Percentiles rank a stretch among this genome's conserved stretches.
phyloP scores from a whole-genome alignment of 2,329 filamentous ascomycete species.

The Fusarium chlamydosporum region DNA sequence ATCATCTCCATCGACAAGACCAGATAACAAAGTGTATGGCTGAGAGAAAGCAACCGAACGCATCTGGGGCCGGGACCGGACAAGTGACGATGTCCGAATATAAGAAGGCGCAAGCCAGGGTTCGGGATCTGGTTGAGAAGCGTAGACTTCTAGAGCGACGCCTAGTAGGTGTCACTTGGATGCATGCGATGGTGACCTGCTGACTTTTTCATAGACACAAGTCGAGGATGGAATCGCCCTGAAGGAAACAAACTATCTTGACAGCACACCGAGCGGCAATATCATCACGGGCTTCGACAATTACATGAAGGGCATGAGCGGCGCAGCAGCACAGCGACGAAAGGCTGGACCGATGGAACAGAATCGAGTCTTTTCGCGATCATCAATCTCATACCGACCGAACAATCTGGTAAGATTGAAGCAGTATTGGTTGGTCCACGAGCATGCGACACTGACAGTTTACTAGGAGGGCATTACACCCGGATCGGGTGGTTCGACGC shows the following conservation, averaged over 20 bases:
- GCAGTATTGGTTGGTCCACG: neutral
- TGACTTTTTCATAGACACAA: constrained; percentile 52
- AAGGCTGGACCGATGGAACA: constrained; percentile 75
- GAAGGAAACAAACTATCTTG: constrained; percentile 89
- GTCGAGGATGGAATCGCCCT: constrained; percentile 85
- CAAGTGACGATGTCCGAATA: constrained; percentile 62
- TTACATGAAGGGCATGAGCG: constrained; percentile 89
- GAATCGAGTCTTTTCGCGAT: constrained; percentile 80
- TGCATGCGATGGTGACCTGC: constrained; percentile 52
- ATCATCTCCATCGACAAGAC: neutral
- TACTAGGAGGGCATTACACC: constrained; percentile 47
- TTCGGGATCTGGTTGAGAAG: constrained; percentile 64
- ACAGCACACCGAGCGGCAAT: constrained; percentile 90
- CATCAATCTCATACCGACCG: constrained; percentile 73
- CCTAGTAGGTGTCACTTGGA: constrained; percentile 51
- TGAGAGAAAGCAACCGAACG: constrained; percentile 52
- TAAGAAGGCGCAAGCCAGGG: constrained; percentile 64
- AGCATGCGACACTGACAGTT: constrained; percentile 16
- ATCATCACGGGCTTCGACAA: constrained; percentile 98
- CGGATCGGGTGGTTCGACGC: constrained; percentile 58
- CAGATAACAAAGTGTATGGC: constrained; percentile 50
- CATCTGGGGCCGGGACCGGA: constrained; percentile 47
- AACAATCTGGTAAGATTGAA: constrained; percentile 54
- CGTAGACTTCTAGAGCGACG: constrained; percentile 57
- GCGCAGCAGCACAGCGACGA: constrained; percentile 73